Base-by-base conservation (phyloP, 306 rosid genomes). In the Ormosia emarginata region DNA sequence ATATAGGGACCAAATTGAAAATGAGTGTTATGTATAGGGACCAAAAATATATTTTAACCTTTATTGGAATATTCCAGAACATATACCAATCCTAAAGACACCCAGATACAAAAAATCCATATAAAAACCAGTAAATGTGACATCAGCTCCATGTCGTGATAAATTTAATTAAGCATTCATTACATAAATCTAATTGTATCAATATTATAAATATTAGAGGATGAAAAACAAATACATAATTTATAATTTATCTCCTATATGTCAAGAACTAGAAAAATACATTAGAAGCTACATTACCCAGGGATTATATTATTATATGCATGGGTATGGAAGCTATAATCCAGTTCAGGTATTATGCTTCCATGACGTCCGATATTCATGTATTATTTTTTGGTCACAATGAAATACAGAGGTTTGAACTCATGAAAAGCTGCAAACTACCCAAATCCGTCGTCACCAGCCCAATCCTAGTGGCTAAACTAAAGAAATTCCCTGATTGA, bases 301-400 rank as follows among this genome's bases (percentile, higher is more conserved):
- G 32, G 32, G 69, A 74, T 46, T 61, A 24, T 24, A 24, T 24
- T 36, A 41, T 32, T 14, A 6, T 57, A 18, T 12, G 4, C 18
- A 46, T 32, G 55, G 43, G 6, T 52, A 8, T 3, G 57, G 67
- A 79, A 43, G 61, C 70, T 56, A 79, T 34, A 44, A 58, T 70
- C 59, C 11, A 58, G 58, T 34, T 79, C 63, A 57, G 70, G 13
- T 44, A 70, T 58, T 46, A 58, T 79, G 71, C 36, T 75, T 61
- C 43, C 46, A 59, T 32, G 71, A 44, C 3, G 59, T 43, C 59
- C 71, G 36, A 62, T 10, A 62, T 10, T 47, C 39, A 10, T 39
- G 55, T 33, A 37, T 68, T 57, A 68, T 56, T 24, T 39, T 52
- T 67, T 67, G 17, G 75, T 55, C 68, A 59, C 57, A 53, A 13